These are phyloP conservation scores for Fomes fomentarius DNA, from an alignment of 1,284 basidiomycete species.

Conservation along the genomic window DNA sequence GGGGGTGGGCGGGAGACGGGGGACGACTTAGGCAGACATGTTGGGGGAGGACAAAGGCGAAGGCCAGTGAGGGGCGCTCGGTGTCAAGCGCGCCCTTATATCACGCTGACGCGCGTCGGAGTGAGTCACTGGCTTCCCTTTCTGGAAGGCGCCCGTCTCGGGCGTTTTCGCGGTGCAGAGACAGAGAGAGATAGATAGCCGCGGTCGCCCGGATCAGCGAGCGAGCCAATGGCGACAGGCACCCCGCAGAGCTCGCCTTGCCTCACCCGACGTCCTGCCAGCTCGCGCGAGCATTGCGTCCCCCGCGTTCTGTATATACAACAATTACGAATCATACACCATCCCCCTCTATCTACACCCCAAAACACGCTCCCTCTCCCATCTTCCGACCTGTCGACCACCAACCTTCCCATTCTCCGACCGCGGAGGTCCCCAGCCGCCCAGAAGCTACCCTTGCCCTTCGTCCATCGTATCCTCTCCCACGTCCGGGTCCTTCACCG, in stretches of 20 bases:
- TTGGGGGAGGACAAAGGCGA: slow-evolving; percentile 36
- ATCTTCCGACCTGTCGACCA: slow-evolving; percentile 3
- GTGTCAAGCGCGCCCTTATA: slow-evolving; percentile 28
- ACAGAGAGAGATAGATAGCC: neutral
- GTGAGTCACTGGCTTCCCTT: slow-evolving; percentile 32
- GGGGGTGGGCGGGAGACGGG: slow-evolving; percentile 27
- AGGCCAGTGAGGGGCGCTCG: slow-evolving; percentile 29
- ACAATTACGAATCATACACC: slow-evolving; percentile 19
- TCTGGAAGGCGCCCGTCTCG: slow-evolving; percentile 23
- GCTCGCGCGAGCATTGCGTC: slow-evolving; percentile 12
- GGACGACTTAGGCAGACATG: slow-evolving; percentile 51
- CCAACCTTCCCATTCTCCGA: slow-evolving; percentile 7
- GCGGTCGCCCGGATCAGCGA: neutral
- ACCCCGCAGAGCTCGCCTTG: slow-evolving; percentile 1
- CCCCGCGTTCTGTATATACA: slow-evolving; percentile 11
- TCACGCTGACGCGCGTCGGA: slow-evolving; percentile 22
- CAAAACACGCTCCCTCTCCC: neutral
- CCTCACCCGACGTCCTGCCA: slow-evolving; percentile 1
- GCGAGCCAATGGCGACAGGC: slow-evolving; percentile 7
- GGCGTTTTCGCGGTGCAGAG: slow-evolving; percentile 17
- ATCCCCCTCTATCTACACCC: slow-evolving; percentile 3
- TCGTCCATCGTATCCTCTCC: slow-evolving; percentile 77
- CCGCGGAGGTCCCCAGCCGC: slow-evolving; percentile 15
- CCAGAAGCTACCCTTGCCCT: slow-evolving; percentile 48
- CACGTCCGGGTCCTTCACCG: slow-evolving; percentile 60